These are phyloP conservation scores for Amborella trichopoda DNA, from an alignment of 164 flowering plant genomes.

Conservation along the genomic window DNA sequence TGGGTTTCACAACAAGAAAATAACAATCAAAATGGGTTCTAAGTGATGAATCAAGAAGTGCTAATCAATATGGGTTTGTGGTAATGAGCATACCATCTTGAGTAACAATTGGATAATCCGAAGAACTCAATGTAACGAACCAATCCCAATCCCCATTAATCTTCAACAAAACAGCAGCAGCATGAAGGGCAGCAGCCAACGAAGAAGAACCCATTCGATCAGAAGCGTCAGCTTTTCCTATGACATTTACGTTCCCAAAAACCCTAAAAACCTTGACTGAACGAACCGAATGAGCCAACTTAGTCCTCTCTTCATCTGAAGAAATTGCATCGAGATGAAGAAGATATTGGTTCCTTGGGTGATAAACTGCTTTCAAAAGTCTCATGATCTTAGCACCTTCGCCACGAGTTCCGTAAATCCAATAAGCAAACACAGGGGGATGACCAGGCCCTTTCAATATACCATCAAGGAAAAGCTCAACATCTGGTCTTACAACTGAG, in stretches of 20 bases:
- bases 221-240: slow-evolving; percentile 69
- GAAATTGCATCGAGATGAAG: slow-evolving; percentile 68
- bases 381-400: slow-evolving; percentile 52
- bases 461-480: no score
- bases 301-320: slow-evolving; percentile 37
- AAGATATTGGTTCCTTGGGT: slow-evolving; percentile 78
- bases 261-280: slow-evolving; percentile 47
- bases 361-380: slow-evolving; percentile 72
- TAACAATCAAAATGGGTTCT: not conserved
- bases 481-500: no score
- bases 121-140: slow-evolving; percentile 68
- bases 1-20: no score
- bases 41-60: not conserved
- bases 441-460: slow-evolving; percentile 24
- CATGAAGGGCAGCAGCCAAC: slow-evolving; percentile 58
- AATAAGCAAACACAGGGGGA: slow-evolving; percentile 89
- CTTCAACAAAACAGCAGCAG: slow-evolving; percentile 62
- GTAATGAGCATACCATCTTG: slow-evolving; percentile 64
- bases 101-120: slow-evolving; percentile 84
- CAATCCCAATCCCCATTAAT: slow-evolving; percentile 83
- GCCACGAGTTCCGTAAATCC: slow-evolving; percentile 63
- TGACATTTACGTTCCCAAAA: slow-evolving; percentile 81
- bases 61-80: not conserved
- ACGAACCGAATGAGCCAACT: slow-evolving; percentile 34
- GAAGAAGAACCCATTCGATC: slow-evolving; percentile 64